Evolutionary conservation across 306 rosid species (phyloP), one percentile per base, ranked within the genome.

Genomic region (Vicia sativa): DNA sequence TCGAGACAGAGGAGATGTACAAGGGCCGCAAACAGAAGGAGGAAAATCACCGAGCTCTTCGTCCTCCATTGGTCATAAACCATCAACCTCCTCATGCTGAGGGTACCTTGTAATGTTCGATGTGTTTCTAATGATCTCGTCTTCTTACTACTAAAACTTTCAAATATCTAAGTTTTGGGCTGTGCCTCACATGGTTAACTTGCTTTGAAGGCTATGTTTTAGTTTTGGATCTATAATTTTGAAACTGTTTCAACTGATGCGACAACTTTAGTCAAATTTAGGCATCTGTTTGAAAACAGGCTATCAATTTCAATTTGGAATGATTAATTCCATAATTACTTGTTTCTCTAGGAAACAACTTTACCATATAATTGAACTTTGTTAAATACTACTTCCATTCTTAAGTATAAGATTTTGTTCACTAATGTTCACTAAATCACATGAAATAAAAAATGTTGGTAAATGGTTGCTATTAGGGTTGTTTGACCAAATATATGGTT

Each of bases 1-100:
- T 89, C 26, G 98, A 92, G 83, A 87, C 96, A 6, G 95, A 92
- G 63, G 98, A 87, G 68, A 92, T 92, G 98, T 82, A 43, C 75
- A 79, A 87, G 54, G 95, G 91, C 11, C 91, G 95, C 61, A 92
- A 89, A 73, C 87, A 86, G 62, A 87, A 85, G 57, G 73, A 54
- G 42, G 91, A 74, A 66, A 71, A 76, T 39, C 98, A 89, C 78
- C 66, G 71, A 28, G 86, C 88, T 57, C 60, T 86, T 10, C 91
- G 83, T 8, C 84, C 85, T 60, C 92, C 95, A 0, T 75, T 92
- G 80, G 76, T 87, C 65, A 79, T 92, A 67, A 79, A 62, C 80
- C 96, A 92, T 74, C 79, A 59, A 14, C 88, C 91, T 71, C 59
- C 89, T 54, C 35, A 85, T n/a, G 67, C 85, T 49, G 76, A 74